phyloP scores from a whole-genome alignment of 345 rosid species.

The Geranium brycei region DNA sequence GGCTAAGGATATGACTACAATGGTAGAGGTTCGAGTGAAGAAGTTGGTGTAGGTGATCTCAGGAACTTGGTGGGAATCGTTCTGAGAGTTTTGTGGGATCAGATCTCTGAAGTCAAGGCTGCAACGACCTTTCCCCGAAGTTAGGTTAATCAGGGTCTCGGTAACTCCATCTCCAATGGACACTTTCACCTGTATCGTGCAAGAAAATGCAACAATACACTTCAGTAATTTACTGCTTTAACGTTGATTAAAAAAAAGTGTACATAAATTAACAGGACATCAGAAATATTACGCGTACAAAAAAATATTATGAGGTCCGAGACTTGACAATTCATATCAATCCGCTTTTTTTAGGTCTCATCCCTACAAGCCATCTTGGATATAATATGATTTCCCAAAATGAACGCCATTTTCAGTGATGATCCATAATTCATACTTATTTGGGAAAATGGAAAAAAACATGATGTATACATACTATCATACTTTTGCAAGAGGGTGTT shows the following conservation, averaged over 20 bases:
- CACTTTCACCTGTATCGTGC: conserved; percentile 42
- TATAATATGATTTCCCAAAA: no score
- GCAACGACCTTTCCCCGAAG: conserved; percentile 40
- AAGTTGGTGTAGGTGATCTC: conserved; percentile 20
- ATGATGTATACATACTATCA: no score
- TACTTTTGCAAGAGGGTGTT: no score
- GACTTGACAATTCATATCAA: no score
- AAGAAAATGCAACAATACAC: conserved; percentile 5
- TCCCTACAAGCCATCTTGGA: no score
- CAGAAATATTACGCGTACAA: no score
- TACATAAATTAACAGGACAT: not conserved
- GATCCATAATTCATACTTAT: no score
- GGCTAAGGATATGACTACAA: conserved; percentile 21
- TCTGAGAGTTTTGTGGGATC: conserved; percentile 19
- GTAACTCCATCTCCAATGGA: conserved; percentile 25
- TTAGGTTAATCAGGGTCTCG: conserved; percentile 27
- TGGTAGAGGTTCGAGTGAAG: conserved; percentile 20
- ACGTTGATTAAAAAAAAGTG: not conserved
- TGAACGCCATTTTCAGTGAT: no score
- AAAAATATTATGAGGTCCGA: no score
- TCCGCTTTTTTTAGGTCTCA: no score
- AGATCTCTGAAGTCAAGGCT: conserved; percentile 47
- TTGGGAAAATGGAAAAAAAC: no score
- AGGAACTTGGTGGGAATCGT: conserved; percentile 14
- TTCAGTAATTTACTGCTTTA: not conserved